Conservation (phyloP, 306 rosid genomes). For the Fragaria ananassa region DNA sequence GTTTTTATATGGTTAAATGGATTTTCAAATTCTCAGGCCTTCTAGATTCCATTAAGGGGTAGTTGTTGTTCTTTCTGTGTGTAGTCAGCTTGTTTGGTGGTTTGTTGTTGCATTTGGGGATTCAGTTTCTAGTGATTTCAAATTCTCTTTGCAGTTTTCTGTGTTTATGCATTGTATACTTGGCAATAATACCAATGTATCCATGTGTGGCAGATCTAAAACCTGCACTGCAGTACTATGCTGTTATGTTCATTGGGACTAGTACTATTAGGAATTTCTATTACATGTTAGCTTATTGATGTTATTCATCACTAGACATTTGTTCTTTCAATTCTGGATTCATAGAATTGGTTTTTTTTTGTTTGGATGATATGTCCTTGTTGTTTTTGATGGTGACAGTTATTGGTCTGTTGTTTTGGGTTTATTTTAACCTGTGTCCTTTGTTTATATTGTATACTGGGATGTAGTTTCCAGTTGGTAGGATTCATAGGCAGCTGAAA, state of each 20-base stretch:
- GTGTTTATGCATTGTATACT: background rate
- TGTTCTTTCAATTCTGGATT: background rate
- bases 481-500: conserved; percentile 91
- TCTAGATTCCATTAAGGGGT: background rate
- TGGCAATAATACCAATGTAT: background rate
- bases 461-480: conserved; percentile 85
- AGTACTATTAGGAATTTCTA: background rate
- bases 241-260: background rate
- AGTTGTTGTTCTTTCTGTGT: background rate
- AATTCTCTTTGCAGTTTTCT: background rate
- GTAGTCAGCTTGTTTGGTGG: background rate
- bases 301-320: background rate
- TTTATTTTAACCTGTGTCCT: background rate
- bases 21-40: background rate
- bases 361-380: background rate
- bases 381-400: background rate
- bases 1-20: background rate
- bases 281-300: background rate
- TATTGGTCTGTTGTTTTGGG: background rate
- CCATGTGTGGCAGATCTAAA: background rate
- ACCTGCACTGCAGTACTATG: background rate
- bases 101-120: background rate
- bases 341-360: too few species aligned
- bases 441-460: background rate
- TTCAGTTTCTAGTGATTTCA: background rate